Evolutionary conservation across 306 rosid genomes (phyloP), one percentile per base, ranked within the genome.

Genomic region (Macrotyloma uniflorum): DNA sequence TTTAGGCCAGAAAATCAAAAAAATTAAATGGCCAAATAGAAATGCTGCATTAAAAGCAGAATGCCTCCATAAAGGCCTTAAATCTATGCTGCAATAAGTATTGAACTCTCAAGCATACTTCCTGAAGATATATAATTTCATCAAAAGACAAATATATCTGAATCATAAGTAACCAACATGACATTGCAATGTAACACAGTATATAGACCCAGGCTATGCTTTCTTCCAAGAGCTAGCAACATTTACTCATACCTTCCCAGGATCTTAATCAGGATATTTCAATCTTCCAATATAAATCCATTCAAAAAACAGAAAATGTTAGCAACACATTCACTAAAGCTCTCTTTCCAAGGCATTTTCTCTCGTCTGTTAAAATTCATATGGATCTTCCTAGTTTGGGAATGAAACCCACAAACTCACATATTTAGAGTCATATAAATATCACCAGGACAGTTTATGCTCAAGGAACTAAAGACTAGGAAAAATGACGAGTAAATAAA

Each of bases 141-240:
- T 18, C 22, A 47, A 40, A n/a, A 35, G 33, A 30, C 24, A 57
- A 18, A 50, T 8, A 14, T 19, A 58, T 5, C 4, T 28, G 7
- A 57, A 57, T 10, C 35, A 24, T 24, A 24, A 57, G 63, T 57
- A 57, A 57, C n/a, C 30, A 57, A 10, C 63, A 24, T 57, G 28
- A 8, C 59, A 53, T 53, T 20, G 3, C 66, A 58, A 24, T 58
- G 65, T 9, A 58, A 24, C 38, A 32, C 28, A 26, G 28, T 26
- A 26, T 3, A 22, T 18, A 36, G 47, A 46, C 81, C 26, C 36
- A 2, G 45, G 51, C 28, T 30, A 43, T 40, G 55, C 36, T 50
- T 49, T 79, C 81, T 53, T 78, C 64, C 40, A 63, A 80, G 18
- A 74, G 66, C 76, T 76, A 26, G 30, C 42, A 75, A 32, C 73